A percentile compares a stretch with the other conserved stretches of the same genome.
Conservation (phyloP, 176 grass and related monocot genomes). For the Typha latifolia region DNA sequence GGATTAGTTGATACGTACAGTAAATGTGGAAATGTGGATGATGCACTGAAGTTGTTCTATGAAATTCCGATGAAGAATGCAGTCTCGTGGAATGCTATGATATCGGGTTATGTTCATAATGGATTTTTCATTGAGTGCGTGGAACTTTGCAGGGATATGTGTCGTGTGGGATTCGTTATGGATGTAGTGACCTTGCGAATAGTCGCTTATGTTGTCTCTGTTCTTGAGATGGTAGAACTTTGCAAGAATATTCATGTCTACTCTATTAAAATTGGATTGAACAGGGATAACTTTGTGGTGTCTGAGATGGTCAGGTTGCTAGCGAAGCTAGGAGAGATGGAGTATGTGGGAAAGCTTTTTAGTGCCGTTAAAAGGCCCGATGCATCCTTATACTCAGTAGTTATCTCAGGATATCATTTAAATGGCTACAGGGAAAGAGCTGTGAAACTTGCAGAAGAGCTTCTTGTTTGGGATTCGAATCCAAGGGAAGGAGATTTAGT, state of each 20-base stretch:
- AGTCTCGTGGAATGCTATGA: constrained; percentile 81
- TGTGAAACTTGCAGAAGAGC: constrained; percentile 39
- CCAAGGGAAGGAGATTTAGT: constrained; percentile 77
- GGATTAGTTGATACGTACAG: constrained; percentile 66
- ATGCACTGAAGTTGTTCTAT: constrained; percentile 53
- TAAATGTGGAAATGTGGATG: constrained; percentile 61
- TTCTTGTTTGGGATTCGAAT: constrained; percentile 45
- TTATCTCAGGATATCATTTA: constrained; percentile 57
- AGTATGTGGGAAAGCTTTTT: constrained; percentile 60
- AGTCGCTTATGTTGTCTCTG: constrained; percentile 31
- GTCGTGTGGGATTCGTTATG: constrained; percentile 61
- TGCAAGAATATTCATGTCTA: constrained; percentile 66
- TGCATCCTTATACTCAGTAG: constrained; percentile 50
- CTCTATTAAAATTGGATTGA: constrained; percentile 61
- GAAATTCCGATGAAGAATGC: constrained; percentile 66
- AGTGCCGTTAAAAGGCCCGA: constrained; percentile 46
- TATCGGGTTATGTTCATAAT: constrained; percentile 63
- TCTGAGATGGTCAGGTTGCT: constrained; percentile 70
- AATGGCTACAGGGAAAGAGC: constrained; percentile 56
- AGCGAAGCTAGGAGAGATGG: constrained; percentile 40
- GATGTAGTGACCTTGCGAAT: constrained; percentile 73
- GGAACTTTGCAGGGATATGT: constrained; percentile 54
- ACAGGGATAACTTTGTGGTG: constrained; percentile 58
- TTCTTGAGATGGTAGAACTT: constrained; percentile 52
- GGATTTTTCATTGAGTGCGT: constrained; percentile 34